Evolutionary conservation across 192 early-diverging fungal genomes (phyloP).

Genomic region (Rhizophlyctis rosea): DNA sequence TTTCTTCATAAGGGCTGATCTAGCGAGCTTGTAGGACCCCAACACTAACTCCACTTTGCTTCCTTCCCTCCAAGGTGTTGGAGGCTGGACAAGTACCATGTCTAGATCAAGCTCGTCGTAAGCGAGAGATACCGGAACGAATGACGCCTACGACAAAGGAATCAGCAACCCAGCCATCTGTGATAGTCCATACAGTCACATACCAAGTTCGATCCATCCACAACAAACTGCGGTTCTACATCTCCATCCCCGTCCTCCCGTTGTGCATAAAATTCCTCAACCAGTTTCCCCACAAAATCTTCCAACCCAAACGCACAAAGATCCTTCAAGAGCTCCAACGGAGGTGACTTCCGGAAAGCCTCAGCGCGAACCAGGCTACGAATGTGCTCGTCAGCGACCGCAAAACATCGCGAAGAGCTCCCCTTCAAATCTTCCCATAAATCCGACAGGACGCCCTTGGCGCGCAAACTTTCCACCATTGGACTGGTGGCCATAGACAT

Average conservation of each 20-base stretch:
- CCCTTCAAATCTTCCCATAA: background rate
- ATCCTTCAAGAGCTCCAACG: constrained; percentile 1
- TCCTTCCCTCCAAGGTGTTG: background rate
- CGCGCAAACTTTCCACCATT: background rate
- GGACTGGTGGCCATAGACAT: background rate
- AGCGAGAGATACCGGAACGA: background rate
- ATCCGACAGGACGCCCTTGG: background rate
- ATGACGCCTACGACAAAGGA: too few species aligned
- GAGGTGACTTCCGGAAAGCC: background rate
- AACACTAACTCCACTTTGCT: background rate
- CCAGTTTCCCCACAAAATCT: constrained; percentile 3
- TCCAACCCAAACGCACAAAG: constrained; percentile 2
- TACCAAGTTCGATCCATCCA: too few species aligned
- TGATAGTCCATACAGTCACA: too few species aligned
- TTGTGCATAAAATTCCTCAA: background rate
- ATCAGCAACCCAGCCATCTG: background rate
- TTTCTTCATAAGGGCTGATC: too few species aligned
- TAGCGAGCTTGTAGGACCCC: background rate
- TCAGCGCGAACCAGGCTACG: background rate
- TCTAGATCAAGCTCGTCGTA: background rate
- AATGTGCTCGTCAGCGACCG: background rate
- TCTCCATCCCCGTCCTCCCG: background rate
- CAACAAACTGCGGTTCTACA: background rate
- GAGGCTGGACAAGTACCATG: background rate
- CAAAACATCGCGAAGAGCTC: background rate